Base-by-base conservation (phyloP, 352 stramenopile genomes). In the Phytophthora fragariae region DNA sequence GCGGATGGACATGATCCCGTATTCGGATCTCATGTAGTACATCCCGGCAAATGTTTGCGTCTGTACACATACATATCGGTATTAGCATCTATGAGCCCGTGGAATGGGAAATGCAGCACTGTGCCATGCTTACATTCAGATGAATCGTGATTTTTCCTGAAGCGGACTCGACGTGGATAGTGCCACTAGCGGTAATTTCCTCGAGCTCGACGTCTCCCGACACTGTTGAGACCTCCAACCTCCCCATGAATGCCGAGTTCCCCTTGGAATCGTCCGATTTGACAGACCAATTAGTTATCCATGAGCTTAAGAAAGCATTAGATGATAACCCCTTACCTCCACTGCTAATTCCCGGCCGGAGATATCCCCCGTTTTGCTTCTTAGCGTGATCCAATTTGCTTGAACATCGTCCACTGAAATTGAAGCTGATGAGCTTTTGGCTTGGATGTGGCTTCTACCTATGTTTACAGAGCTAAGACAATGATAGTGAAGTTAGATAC, bases 21-120 rank as follows among this genome's bases (percentile, higher is more conserved):
- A 80, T 35, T 92, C 84, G 11, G 88, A 94, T 33, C 80, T 79
- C 63, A 92, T 70, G 69, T 82, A 92, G 71, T 90, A 94, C 58
- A 92, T 77, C 0, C 85, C 85, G 1, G 75, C 59, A 70, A 92
- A 94, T 31, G 85, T 82, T 21, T 88, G 55, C 17, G 73, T 82
- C 82, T 90, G 33, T 6, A 37, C 19, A n/a, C 12, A 44, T 24
- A n/a, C 27, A 24, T 27, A 46, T 29, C 2, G 5, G 12, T 2
- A 2, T 53, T 6, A 41, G 27, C 15, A 39, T 15, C n/a, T n/a
- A 17, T 53, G 31, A 53, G 57, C n/a, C 5, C 6, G 6, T 49
- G 14, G 12, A 54, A 27, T 11, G 12, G 9, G 14, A 50, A 54
- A 31, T 54, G 19, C 3, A 5, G 11, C 11, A 3, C 3, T 31